Evolutionary conservation across 129 eudicot species (phyloP).

Genomic region (Arctium minus): DNA sequence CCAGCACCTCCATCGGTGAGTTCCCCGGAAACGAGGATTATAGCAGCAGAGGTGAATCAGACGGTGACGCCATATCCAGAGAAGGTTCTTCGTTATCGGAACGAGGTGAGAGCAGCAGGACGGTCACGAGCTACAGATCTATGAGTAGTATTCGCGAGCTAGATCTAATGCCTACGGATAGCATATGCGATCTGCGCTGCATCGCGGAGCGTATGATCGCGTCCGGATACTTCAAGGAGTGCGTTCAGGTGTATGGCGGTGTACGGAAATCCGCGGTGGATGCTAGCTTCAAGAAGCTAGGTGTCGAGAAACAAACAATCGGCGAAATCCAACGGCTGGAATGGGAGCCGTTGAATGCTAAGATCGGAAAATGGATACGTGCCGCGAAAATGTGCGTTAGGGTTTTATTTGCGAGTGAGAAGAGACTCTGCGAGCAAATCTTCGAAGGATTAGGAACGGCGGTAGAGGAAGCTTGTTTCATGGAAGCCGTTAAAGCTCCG

Average conservation of each 20-base stretch:
- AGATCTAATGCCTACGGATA: slow-evolving; percentile 46
- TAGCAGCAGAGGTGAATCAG: slow-evolving; percentile 19
- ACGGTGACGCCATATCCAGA: slow-evolving; percentile 2
- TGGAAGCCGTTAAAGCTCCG: slow-evolving; percentile 57
- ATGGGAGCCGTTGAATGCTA: slow-evolving; percentile 48
- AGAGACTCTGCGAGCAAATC: slow-evolving; percentile 42
- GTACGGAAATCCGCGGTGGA: slow-evolving; percentile 48
- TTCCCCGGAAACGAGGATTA: slow-evolving; percentile 7
- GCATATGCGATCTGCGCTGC: slow-evolving; percentile 39
- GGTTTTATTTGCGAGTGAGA: slow-evolving; percentile 53
- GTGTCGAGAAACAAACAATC: slow-evolving; percentile 49
- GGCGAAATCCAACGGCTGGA: slow-evolving; percentile 54
- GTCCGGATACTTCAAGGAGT: slow-evolving; percentile 45
- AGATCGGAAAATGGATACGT: slow-evolving; percentile 55
- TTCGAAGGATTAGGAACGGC: slow-evolving; percentile 40
- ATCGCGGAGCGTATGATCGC: slow-evolving; percentile 64
- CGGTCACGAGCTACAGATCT: slow-evolving; percentile 45
- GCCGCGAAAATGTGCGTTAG: slow-evolving; percentile 52
- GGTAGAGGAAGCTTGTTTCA: slow-evolving; percentile 45
- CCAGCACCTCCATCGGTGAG: slow-evolving; percentile 14
- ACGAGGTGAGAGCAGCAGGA: slow-evolving; percentile 22
- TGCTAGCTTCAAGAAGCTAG: slow-evolving; percentile 29
- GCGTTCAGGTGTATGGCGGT: slow-evolving; percentile 56
- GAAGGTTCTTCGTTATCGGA: slow-evolving; percentile 20
- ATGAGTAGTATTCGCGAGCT: slow-evolving; percentile 55